These are phyloP conservation scores for Euphorbia lathyris DNA, from an alignment of 345 rosid genomes.

Conservation along the genomic window DNA sequence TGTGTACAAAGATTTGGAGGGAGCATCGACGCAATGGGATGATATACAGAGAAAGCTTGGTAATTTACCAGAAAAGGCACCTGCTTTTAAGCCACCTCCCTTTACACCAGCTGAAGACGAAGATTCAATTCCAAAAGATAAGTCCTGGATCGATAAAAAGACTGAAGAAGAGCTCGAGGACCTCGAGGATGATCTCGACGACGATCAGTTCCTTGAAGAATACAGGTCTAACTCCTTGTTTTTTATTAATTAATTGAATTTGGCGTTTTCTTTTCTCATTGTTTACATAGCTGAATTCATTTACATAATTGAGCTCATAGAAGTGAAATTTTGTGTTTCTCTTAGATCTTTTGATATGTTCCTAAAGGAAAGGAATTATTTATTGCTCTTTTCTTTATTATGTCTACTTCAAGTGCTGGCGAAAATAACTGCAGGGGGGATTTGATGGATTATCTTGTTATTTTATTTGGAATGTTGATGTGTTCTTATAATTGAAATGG, in stretches of 20 bases:
- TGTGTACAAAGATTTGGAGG: constrained; percentile 91
- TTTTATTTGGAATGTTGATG: background rate
- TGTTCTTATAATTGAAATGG: background rate
- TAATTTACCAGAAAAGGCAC: constrained; percentile 74
- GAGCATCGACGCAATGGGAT: constrained; percentile 98
- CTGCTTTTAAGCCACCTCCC: constrained; percentile 80
- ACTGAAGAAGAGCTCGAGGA: constrained; percentile 84
- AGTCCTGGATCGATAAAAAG: constrained; percentile 68
- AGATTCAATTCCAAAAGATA: constrained; percentile 66
- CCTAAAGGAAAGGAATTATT: too few species aligned
- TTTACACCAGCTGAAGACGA: constrained; percentile 68
- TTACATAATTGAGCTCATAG: too few species aligned
- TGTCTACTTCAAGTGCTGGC: too few species aligned
- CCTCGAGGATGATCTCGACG: constrained; percentile 85
- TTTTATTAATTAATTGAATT: background rate
- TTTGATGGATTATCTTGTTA: background rate
- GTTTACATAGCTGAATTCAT: too few species aligned
- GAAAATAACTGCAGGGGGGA: background rate
- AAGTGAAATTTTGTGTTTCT: too few species aligned
- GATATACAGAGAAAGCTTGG: constrained; percentile 96
- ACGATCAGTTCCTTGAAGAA: constrained; percentile 83
- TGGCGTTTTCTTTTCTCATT: background rate
- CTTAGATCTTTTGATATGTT: too few species aligned
- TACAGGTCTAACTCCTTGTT: constrained; percentile 48
- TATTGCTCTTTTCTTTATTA: background rate